Evolutionary conservation across 495 filamentous ascomycete species (phyloP), one percentile per base, ranked within the genome.

Genomic region (Podospora pseudocomata): DNA sequence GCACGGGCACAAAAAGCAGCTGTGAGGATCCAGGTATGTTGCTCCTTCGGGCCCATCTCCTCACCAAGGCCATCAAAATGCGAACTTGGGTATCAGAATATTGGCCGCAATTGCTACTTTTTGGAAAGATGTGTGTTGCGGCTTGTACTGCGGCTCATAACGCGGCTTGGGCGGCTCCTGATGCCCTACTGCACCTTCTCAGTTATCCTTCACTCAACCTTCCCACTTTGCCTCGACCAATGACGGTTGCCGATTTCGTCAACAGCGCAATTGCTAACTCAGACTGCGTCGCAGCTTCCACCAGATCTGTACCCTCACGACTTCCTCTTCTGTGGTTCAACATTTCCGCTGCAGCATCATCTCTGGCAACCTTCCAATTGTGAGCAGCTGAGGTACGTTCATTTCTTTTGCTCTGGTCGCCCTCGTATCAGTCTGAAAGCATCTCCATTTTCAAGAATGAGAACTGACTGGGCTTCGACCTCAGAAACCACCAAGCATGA

Each of bases 401-500:
- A 49, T 49, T 49, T 49, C 39, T 49, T 49, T 13, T 49, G 39
- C 9, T 49, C 39, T 49, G 9, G 7, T 49, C 13, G 15, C 39
- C 39, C 9, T 49, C 39, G 39, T 49, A 2, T 49, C 39, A 18
- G 39, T 16, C 15, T 49, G 39, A 16, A 13, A 49, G 7, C 13
- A 13, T 49, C 39, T 49, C 39, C 39, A 49, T 49, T 16, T 49
- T 49, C 39, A 49, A 49, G 39, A 49, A 49, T 49, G 39, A 49
- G 39, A 49, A 49, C 39, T 49, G 39, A 49, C 2, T 49, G 39
- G 39, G 39, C 39, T 49, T 49, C 39, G 5, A 9, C 39, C 39
- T 49, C 39, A 49, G 39, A 49, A 49, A 49, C 15, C 7, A 49
- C 39, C 55, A 19, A 44, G 18, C 6, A 74, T 71, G 69, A 39